phyloP scores from a whole-genome alignment of 768 basidiomycete genomes.

The Boletus pseudopeckii region DNA sequence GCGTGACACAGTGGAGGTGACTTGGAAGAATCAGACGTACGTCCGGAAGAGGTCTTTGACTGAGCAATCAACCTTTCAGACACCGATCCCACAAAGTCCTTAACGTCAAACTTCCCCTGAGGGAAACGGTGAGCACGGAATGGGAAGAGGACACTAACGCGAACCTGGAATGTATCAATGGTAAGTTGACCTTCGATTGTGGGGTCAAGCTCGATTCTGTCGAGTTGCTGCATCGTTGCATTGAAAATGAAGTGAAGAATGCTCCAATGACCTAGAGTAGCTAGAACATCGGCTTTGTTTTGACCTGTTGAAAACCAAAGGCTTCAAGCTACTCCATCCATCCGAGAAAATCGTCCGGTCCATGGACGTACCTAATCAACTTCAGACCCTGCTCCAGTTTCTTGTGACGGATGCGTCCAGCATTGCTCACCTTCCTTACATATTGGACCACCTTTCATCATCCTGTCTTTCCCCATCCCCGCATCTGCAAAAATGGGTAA shows the following conservation, averaged over 20 bases:
- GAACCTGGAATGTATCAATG: conserved; percentile 55
- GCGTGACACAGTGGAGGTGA: conserved; percentile 2
- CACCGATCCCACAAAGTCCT: conserved; percentile 80
- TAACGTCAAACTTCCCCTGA: conserved; percentile 88
- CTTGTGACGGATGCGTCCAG: conserved; percentile 67
- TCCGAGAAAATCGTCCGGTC: background rate
- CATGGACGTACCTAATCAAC: conserved; percentile 50
- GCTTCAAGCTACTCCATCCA: background rate
- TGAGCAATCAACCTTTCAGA: conserved; percentile 86
- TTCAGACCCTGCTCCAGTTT: conserved; percentile 64
- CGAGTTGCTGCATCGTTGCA: conserved; percentile 25
- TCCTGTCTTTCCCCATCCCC: conserved; percentile 57
- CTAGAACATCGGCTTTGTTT: conserved; percentile 20
- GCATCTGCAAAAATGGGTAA: conserved; percentile 71
- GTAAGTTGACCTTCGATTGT: conserved; percentile 51
- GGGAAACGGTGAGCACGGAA: conserved; percentile 7
- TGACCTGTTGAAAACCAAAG: conserved; percentile 31
- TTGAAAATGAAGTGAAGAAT: background rate
- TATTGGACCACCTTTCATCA: conserved; percentile 52
- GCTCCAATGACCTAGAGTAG: background rate
- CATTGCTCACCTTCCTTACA: conserved; percentile 54
- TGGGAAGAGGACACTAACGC: background rate
- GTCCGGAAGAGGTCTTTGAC: conserved; percentile 80
- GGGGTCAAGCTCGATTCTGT: conserved; percentile 43
- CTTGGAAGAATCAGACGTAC: conserved; percentile 44